Conservation (phyloP, 371 early-diverging fungal genomes). For the Rhizopus delemar region DNA sequence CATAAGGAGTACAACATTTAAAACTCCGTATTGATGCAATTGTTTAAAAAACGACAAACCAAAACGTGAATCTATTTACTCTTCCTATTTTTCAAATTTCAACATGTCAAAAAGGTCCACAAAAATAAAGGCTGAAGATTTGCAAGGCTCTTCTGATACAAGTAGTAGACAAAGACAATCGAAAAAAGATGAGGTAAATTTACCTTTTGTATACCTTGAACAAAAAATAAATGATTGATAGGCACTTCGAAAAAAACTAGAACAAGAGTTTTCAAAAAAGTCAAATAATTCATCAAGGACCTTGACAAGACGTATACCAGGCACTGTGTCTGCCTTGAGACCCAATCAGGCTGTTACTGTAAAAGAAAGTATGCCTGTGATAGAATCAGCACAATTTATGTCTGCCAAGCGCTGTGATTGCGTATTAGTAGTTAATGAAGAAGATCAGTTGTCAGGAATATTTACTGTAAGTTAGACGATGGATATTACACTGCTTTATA, state of each 20-base stretch:
- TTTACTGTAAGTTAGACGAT: slow-evolving; percentile 64
- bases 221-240: not conserved
- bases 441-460: slow-evolving; percentile 92
- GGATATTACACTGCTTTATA: not conserved
- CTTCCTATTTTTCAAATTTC: not conserved
- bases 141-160: slow-evolving; percentile 15
- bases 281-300: slow-evolving; percentile 39
- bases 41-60: not conserved
- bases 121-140: slow-evolving; percentile 21
- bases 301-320: slow-evolving; percentile 53
- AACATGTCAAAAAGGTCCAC: slow-evolving; percentile 14
- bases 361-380: slow-evolving; percentile 81
- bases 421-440: slow-evolving; percentile 86
- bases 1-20: not conserved
- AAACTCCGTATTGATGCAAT: not conserved
- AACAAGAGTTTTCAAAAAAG: slow-evolving; percentile 72
- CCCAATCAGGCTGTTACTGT: slow-evolving; percentile 89
- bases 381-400: slow-evolving; percentile 95
- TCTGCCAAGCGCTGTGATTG: slow-evolving; percentile 98
- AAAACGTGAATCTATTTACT: slow-evolving; percentile 1
- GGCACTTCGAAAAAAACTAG: slow-evolving; percentile 70
- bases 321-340: slow-evolving; percentile 89
- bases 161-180: slow-evolving; percentile 25
- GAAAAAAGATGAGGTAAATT: slow-evolving; percentile 28
- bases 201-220: not conserved